A percentile compares a stretch with the other conserved stretches of the same genome.
Evolutionary conservation across 2,329 filamentous ascomycete species (phyloP).

Genomic region (Fusarium setosum): DNA sequence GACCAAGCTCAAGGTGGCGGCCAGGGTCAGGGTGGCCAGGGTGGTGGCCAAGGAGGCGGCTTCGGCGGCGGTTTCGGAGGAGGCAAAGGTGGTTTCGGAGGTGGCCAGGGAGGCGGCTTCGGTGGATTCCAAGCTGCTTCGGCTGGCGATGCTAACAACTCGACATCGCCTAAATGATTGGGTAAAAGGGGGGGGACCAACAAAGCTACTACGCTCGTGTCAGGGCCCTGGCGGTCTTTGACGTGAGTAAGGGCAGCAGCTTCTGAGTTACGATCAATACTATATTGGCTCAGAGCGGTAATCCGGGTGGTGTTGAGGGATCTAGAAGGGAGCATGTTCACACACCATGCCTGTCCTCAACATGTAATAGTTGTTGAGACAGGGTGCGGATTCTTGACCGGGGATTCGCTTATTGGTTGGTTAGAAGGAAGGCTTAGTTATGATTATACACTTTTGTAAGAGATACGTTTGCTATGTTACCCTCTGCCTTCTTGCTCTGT

Average conservation of each 20-base stretch:
- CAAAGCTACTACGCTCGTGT: slow-evolving; percentile 55
- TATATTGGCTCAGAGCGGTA: slow-evolving; percentile 55
- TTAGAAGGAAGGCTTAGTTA: slow-evolving; percentile 25
- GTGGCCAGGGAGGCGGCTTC: slow-evolving; percentile 1
- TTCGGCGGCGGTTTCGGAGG: slow-evolving; percentile 6
- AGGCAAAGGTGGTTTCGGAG: neutral
- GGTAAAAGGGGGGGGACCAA: slow-evolving; percentile 44
- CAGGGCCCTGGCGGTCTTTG: slow-evolving; percentile 60
- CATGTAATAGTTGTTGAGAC: slow-evolving; percentile 12
- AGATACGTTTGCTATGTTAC: neutral
- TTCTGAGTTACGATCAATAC: slow-evolving; percentile 63
- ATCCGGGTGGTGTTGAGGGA: slow-evolving; percentile 23
- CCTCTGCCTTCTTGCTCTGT: neutral
- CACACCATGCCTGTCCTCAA: slow-evolving; percentile 14
- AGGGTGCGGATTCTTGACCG: slow-evolving; percentile 18
- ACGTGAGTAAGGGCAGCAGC: slow-evolving; percentile 60
- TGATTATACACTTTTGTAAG: neutral
- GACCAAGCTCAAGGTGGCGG: slow-evolving; percentile 7
- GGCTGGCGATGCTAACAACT: slow-evolving; percentile 20
- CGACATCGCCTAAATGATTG: slow-evolving; percentile 25
- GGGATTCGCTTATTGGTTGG: slow-evolving; percentile 24
- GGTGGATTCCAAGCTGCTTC: slow-evolving; percentile 33
- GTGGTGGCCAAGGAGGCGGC: slow-evolving; percentile 1
- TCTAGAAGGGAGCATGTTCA: slow-evolving; percentile 27
- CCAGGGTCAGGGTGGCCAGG: neutral